Evolutionary conservation across 139 green algal species (phyloP).

Genomic region (Chlamydomonas sphaeroides): DNA sequence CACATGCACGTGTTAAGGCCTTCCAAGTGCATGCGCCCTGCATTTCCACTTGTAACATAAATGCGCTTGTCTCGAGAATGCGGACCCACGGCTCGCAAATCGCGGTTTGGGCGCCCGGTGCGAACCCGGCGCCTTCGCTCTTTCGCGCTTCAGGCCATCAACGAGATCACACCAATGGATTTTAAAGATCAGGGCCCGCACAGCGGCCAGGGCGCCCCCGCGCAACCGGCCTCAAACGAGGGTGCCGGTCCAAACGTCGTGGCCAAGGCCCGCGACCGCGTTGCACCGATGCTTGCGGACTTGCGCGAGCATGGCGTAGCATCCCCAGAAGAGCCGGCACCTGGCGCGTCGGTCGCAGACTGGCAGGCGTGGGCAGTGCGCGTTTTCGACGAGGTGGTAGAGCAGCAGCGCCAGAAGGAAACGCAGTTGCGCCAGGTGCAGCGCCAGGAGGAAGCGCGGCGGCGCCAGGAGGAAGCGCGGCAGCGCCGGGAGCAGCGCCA

Average conservation of each 20-base stretch:
- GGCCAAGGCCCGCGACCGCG: no score
- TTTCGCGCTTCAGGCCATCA: background rate
- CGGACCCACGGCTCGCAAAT: background rate
- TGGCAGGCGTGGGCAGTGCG: background rate
- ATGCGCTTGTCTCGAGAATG: background rate
- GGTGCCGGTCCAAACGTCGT: background rate
- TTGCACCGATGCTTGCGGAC: background rate
- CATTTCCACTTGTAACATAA: background rate
- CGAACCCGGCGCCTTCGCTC: background rate
- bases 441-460: background rate
- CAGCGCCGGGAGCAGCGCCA: background rate
- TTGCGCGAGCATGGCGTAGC: background rate
- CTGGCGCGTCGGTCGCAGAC: background rate
- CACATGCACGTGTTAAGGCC: no score
- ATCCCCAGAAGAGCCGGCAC: background rate
- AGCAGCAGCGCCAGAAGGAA: background rate
- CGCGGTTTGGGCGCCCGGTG: background rate
- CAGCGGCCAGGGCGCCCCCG: background rate
- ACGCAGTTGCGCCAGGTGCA: background rate
- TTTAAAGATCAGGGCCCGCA: background rate
- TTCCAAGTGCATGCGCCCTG: no score
- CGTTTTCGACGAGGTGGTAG: background rate
- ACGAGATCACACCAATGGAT: background rate
- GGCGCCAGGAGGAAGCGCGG: background rate
- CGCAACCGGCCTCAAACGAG: no score